Percentiles rank a stretch among this genome's conserved stretches.
Evolutionary conservation across 2,329 filamentous ascomycete species (phyloP).

Genomic region (Diaporthe batatas): DNA sequence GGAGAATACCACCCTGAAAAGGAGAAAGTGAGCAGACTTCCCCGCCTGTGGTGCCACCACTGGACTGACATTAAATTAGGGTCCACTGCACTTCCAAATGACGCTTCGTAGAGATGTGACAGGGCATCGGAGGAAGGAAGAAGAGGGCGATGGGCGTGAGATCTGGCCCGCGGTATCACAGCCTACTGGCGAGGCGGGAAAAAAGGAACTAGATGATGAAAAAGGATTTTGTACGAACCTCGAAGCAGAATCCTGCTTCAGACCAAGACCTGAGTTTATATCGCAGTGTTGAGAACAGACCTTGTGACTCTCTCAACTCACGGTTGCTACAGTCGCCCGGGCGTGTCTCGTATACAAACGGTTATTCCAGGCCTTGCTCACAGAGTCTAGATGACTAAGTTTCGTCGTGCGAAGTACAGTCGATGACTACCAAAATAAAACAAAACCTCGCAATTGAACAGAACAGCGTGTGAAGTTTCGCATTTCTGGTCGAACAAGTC

Average conservation of each 20-base stretch:
- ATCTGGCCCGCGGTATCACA: conserved; percentile 38
- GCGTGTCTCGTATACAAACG: no score
- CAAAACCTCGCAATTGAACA: no score
- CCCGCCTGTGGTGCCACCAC: no score
- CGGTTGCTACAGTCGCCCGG: neutral
- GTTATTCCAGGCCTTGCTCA: neutral
- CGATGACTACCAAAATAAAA: no score
- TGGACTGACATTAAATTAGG: neutral
- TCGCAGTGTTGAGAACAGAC: neutral
- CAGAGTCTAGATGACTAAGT: neutral
- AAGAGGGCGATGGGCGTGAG: conserved; percentile 27
- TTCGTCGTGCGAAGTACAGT: no score
- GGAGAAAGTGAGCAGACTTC: conserved; percentile 54
- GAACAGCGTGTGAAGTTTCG: no score
- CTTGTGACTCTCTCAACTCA: neutral
- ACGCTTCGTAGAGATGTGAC: conserved; percentile 37
- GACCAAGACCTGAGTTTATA: conserved; percentile 19
- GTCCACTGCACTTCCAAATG: conserved; percentile 37
- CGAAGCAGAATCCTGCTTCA: conserved; percentile 32
- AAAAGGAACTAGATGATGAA: conserved; percentile 37
- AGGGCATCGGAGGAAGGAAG: conserved; percentile 34
- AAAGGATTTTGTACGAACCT: conserved; percentile 41
- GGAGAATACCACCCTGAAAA: conserved; percentile 65
- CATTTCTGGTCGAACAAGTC: no score
- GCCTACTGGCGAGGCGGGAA: conserved; percentile 16